Percentiles rank a stretch among this genome's conserved stretches.
These are phyloP conservation scores for Tinospora cordifolia DNA, from an alignment of 164 flowering plant species.

Conservation along the genomic window DNA sequence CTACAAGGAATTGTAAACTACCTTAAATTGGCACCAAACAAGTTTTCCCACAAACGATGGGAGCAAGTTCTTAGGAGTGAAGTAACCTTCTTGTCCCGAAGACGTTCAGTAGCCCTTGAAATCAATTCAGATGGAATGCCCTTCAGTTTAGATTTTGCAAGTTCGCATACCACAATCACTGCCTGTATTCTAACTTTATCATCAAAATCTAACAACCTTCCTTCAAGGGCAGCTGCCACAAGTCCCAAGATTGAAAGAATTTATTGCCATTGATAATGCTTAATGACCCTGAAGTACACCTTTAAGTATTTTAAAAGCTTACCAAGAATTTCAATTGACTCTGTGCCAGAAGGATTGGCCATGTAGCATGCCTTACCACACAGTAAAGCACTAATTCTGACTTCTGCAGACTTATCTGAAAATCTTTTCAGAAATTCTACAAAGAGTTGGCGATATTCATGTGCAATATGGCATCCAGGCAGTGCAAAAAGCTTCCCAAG, in stretches of 20 bases:
- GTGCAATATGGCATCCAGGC: constrained; percentile 41
- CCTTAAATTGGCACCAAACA: neutral
- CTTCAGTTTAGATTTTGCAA: constrained; percentile 48
- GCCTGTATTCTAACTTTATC: constrained; percentile 75
- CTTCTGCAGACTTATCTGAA: constrained; percentile 83
- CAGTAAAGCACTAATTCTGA: constrained; percentile 62
- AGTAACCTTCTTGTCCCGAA: constrained; percentile 86
- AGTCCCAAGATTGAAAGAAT: constrained; percentile 13
- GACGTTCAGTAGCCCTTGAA: constrained; percentile 54
- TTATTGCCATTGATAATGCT: constrained; percentile 1
- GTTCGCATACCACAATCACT: constrained; percentile 59
- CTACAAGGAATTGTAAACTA: constrained; percentile 28
- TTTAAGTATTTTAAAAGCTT: constrained; percentile 22
- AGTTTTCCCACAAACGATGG: neutral
- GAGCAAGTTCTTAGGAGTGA: neutral
- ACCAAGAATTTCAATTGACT: constrained; percentile 60
- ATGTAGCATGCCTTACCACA: constrained; percentile 62
- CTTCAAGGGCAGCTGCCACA: constrained; percentile 65
- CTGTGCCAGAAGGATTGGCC: constrained; percentile 47
- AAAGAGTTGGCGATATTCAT: constrained; percentile 58
- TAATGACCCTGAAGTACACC: neutral
- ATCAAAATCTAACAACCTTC: constrained; percentile 78
- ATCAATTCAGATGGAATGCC: constrained; percentile 40
- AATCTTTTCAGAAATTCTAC: constrained; percentile 76
- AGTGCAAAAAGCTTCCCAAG: constrained; percentile 64